A percentile compares a stretch with the other conserved stretches of the same genome.
These are phyloP conservation scores for Microbotryum silenes-acaulis DNA, from an alignment of 1,284 basidiomycete species.

Conservation along the genomic window DNA sequence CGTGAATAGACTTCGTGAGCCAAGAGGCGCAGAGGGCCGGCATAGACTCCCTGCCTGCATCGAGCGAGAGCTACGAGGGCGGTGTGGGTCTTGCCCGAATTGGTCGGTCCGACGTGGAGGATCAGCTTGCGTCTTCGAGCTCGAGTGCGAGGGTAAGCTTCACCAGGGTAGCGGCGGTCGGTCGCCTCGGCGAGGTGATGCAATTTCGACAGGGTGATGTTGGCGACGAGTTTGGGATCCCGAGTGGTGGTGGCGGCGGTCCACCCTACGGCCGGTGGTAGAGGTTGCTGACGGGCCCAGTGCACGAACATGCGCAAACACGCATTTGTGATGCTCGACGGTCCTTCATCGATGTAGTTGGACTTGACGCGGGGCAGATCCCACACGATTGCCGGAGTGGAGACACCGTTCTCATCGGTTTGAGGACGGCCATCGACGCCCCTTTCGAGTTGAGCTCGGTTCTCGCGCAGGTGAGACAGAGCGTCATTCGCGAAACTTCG, in stretches of 20 bases:
- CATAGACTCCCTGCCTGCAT: conserved; percentile 69
- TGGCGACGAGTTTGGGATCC: neutral
- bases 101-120: conserved; percentile 95
- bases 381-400: neutral
- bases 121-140: conserved; percentile 65
- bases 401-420: neutral
- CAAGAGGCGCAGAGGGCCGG: conserved; percentile 81
- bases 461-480: neutral
- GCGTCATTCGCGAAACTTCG: conserved; percentile 2
- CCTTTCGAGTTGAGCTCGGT: neutral
- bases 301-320: conserved; percentile 17
- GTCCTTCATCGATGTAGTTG: conserved; percentile 10
- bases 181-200: conserved; percentile 38
- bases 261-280: neutral
- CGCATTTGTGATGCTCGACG: conserved; percentile 6
- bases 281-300: conserved; percentile 3
- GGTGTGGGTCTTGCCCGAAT: conserved; percentile 93
- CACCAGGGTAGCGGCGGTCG: conserved; percentile 41
- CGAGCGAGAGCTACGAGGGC: conserved; percentile 80
- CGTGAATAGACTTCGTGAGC: conserved; percentile 94
- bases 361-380: conserved; percentile 11
- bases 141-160: conserved; percentile 43
- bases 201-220: conserved; percentile 29
- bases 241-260: neutral
- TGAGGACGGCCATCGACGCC: neutral